Evolutionary conservation across 2,329 filamentous ascomycete species (phyloP).

Genomic region (Trichoderma sp.): DNA sequence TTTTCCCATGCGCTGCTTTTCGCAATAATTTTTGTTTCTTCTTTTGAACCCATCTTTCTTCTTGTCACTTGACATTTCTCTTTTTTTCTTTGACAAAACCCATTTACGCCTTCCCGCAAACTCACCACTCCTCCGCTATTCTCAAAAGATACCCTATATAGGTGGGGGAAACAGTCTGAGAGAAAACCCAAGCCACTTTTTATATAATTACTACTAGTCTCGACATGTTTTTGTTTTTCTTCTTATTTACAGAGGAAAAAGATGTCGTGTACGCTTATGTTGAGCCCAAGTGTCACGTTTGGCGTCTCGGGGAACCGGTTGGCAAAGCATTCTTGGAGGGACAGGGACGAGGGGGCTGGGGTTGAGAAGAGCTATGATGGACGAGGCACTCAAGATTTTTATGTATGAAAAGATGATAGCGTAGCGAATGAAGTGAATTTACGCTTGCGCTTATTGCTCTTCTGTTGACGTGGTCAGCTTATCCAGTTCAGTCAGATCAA

Average conservation of each 20-base stretch:
- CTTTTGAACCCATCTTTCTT: neutral
- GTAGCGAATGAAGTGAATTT: constrained; percentile 27
- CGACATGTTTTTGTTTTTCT: constrained; percentile 3
- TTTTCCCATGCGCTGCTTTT: neutral
- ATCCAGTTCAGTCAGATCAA: no score
- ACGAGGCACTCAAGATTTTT: constrained; percentile 25
- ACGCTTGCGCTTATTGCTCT: neutral
- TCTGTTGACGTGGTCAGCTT: neutral
- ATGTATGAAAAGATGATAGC: constrained; percentile 28
- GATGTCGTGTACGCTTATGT: constrained; percentile 21
- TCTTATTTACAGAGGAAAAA: neutral
- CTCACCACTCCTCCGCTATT: constrained; percentile 26
- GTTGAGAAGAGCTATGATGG: constrained; percentile 21
- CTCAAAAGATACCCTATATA: constrained; percentile 23
- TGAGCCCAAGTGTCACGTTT: constrained; percentile 25
- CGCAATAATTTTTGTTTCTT: constrained; percentile 9
- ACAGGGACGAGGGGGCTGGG: constrained; percentile 10
- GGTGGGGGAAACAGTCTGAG: constrained; percentile 26
- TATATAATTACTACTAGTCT: constrained; percentile 27
- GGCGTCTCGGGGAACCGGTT: constrained; percentile 30
- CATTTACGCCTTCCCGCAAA: constrained; percentile 17
- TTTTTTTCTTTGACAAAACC: constrained; percentile 4
- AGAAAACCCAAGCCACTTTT: constrained; percentile 18
- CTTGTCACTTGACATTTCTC: neutral
- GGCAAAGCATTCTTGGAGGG: constrained; percentile 26